A percentile compares a stretch with the other conserved stretches of the same genome.
Conservation (phyloP, 805 yeast genomes). For the Candida xiaguanensis region DNA sequence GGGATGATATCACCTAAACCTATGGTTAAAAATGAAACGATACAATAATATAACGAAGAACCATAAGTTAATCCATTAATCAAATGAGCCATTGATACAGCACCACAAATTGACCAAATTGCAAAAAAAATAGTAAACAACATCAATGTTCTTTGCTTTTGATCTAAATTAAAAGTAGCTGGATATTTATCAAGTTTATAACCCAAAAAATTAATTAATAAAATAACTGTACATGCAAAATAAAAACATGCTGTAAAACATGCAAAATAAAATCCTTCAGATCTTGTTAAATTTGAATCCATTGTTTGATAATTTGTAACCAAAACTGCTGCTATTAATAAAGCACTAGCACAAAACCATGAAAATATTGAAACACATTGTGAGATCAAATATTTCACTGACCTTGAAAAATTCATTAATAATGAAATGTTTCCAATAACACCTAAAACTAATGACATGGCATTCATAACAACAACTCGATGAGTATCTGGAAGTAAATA, state of each 20-base stretch:
- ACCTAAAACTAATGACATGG: conserved; percentile 62
- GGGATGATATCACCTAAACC: conserved; percentile 80
- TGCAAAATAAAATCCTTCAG: conserved; percentile 81
- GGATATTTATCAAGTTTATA: conserved; percentile 58
- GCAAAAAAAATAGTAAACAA: conserved; percentile 61
- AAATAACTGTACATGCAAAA: conserved; percentile 49
- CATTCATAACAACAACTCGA: conserved; percentile 54
- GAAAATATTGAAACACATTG: conserved; percentile 61
- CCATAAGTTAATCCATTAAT: conserved; percentile 45
- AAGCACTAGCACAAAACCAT: conserved; percentile 57
- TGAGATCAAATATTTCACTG: conserved; percentile 53
- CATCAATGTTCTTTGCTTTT: conserved; percentile 71
- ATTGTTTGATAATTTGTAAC: conserved; percentile 19
- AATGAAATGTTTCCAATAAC: conserved; percentile 65
- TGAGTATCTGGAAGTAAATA: conserved; percentile 28
- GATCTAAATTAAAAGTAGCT: conserved; percentile 62
- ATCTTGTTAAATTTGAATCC: conserved; percentile 13
- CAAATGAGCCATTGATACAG: conserved; percentile 41
- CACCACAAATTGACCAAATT: conserved; percentile 71
- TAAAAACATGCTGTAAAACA: conserved; percentile 62
- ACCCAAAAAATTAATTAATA: conserved; percentile 61
- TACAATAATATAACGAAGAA: conserved; percentile 67
- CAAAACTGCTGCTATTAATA: conserved; percentile 49
- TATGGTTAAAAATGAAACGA: conserved; percentile 70
- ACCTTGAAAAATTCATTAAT: conserved; percentile 62